Base-by-base conservation (phyloP, 2,329 filamentous ascomycete species). In the Colletotrichum endophyticum region DNA sequence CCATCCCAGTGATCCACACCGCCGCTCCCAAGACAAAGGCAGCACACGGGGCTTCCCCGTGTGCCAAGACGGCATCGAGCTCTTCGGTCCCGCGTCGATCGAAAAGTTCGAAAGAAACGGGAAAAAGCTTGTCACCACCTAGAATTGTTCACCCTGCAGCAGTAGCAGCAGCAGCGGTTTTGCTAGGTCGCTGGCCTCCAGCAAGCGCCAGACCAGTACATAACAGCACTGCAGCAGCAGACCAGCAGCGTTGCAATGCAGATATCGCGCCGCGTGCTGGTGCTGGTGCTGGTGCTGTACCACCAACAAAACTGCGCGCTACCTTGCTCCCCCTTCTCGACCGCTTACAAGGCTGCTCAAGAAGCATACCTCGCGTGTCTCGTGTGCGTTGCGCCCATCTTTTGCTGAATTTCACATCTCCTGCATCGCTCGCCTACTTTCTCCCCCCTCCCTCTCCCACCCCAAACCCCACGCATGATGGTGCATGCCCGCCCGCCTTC, bases 61-160 rank as follows among this genome's bases (percentile, higher is more conserved):
- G 39, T 62, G 73, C 62, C 73, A 75, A 72, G 73, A 25, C 69
- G 36, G 59, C 69, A 36, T 32, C 32, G n/a, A 66, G 28, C 25
- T 32, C 66, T 70, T 73, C 66, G 66, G 66, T 70, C 72, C 66
- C 66, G 66, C 66, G 66, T 62, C 57, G 53, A 44, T 25, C n/a
- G n/a, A 44, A 28, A 36, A 36, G 19, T 19, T 44, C 67, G 36
- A 64, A 64, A 27, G 28, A 56, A 22, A 39, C 16, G 11, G 12
- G 15, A 25, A n/a, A 39, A 28, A 25, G n/a, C n/a, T 62, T 25
- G n/a, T 32, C 39, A 39, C 49, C 57, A 11, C 56, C 25, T n/a
- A 49, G 39, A 49, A 49, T 0, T n/a, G 11, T 44, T 44, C 36
- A 49, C 39, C 9, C 39, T 49, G 39, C 19, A 49, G 19, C 39